Evolutionary conservation across 2,329 filamentous ascomycete species (phyloP), one percentile per base, ranked within the genome.

Genomic region (Diplodia mutila): DNA sequence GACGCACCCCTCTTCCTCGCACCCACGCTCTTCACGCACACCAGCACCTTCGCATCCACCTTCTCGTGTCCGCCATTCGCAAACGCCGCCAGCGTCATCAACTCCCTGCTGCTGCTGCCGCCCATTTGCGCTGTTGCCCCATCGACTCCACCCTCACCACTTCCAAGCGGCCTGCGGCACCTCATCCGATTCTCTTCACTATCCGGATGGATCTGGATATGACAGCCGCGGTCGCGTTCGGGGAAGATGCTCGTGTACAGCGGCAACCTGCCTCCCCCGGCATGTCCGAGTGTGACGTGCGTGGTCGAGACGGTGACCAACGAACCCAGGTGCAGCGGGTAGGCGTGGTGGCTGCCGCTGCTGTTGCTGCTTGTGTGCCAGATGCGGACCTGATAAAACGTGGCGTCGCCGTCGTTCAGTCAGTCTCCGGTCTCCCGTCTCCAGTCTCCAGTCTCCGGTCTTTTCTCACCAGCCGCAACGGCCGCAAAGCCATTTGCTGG

Each of bases 21-120:
- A 0, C 86, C 85, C 65, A 89, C 80, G 67, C 83, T 86, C 73
- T 86, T 86, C 4, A 89, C 84, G 61, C 86, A 86, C 0, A 88
- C 83, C 2, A 89, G 78, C 2, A 89, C 77, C 61, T 83, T 86
- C 0, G 79, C 82, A 42, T 83, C 82, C 1, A 76, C 72, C 9
- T 86, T 74, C 74, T 89, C 86, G 67, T 84, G 83, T 0, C 86
- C 86, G 2, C 84, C 84, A 48, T 83, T 79, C 1, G 85, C 76
- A 73, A 87, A 89, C 52, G 80, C 81, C 64, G 83, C 82, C 39
- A 89, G 75, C 3, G 84, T 87, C 84, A 89, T 87, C 12, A 89
- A 77, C 1, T 81, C 82, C 5, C 21, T 21, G 3, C 18, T n/a
- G 14, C 16, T 18, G 16, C 18, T 16, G n/a, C n/a, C n/a, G n/a